These are phyloP conservation scores for Phialemoniopsis sp. DNA, from an alignment of 2,329 filamentous ascomycete species.

Conservation along the genomic window DNA sequence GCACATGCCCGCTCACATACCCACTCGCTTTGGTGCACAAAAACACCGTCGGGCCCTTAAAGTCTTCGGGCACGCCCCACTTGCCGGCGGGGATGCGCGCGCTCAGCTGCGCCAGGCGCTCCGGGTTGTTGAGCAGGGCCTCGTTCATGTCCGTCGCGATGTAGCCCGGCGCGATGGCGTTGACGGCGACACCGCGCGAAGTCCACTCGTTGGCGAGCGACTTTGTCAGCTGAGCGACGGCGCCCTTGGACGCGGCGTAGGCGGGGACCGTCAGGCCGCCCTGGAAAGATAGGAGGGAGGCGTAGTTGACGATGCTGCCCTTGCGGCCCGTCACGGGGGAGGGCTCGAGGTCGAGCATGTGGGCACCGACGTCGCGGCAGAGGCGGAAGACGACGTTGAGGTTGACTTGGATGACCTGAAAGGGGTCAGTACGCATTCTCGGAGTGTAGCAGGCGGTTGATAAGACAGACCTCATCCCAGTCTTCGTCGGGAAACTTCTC, in stretches of 20 bases:
- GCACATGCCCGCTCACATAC: conserved; percentile 77
- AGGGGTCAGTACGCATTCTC: too few species aligned
- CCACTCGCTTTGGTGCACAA: conserved; percentile 71
- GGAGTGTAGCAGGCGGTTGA: conserved; percentile 1
- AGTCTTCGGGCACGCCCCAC: conserved; percentile 83
- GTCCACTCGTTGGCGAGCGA: conserved; percentile 85
- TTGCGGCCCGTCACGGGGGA: conserved; percentile 46
- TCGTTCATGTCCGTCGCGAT: conserved; percentile 94
- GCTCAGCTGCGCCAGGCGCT: conserved; percentile 68
- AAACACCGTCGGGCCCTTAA: conserved; percentile 78
- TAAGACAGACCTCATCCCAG: conserved; percentile 58
- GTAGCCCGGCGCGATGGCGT: conserved; percentile 86
- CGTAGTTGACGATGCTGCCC: conserved; percentile 80
- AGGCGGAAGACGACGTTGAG: conserved; percentile 77
- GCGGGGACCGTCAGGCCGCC: conserved; percentile 86
- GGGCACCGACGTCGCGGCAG: conserved; percentile 70
- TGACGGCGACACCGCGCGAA: conserved; percentile 73
- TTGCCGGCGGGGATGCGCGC: conserved; percentile 77
- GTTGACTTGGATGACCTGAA: conserved; percentile 82
- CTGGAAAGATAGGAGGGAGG: conserved; percentile 76
- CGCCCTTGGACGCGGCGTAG: conserved; percentile 83
- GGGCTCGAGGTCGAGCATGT: conserved; percentile 62
- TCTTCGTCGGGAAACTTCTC: conserved; percentile 72
- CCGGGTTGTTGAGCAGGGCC: conserved; percentile 70
- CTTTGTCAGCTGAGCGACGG: conserved; percentile 80